Base-by-base conservation (phyloP, 129 eudicot genomes). In the Arctium lappa region DNA sequence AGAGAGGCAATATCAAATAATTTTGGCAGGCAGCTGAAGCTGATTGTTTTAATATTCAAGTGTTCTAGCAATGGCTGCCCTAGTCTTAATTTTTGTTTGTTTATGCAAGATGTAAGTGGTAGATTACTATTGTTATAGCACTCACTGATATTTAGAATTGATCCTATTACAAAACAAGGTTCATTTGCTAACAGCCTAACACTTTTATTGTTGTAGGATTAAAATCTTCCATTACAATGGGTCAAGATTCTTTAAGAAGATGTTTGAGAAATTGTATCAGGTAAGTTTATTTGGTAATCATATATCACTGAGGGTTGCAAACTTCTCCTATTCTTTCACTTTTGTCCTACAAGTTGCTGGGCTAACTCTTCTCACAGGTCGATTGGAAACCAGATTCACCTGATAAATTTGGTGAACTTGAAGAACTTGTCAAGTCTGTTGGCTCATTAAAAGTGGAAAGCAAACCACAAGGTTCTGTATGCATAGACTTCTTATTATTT, bases 341-440 rank as follows among this genome's bases (percentile, higher is more conserved):
- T 70, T 72, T 76, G 33, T 56, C 53, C 83, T 65, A 40, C 63
- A 27, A 34, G 71, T 22, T 66, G 36, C 71, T 2, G 60, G 66
- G 84, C 81, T 85, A 56, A 75, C 75, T 80, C 37, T 75, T 69
- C 12, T 79, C 42, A 56, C 91, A 94, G 99, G 98, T 84, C 18
- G 99, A 95, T 34, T 95, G 99, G 98, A 95, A 93, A 89, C 90
- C 99, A 39, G 98, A 95, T 62, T 93, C 94, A 81, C 88, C 92
- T 72, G 95, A 95, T 44, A 95, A 86, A 83, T 95, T 91, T 86
- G 91, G 89, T 78, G 97, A 91, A 42, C 88, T 93, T 81, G 85
- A 83, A 77, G 95, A 95, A 73, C 90, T 93, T 68, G 80, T 90
- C 38, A 91, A 91, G 84, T 88, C 97, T 82, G 81, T 93, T 79